phyloP scores from a whole-genome alignment of 164 flowering plant genomes.

The Piper betle region DNA sequence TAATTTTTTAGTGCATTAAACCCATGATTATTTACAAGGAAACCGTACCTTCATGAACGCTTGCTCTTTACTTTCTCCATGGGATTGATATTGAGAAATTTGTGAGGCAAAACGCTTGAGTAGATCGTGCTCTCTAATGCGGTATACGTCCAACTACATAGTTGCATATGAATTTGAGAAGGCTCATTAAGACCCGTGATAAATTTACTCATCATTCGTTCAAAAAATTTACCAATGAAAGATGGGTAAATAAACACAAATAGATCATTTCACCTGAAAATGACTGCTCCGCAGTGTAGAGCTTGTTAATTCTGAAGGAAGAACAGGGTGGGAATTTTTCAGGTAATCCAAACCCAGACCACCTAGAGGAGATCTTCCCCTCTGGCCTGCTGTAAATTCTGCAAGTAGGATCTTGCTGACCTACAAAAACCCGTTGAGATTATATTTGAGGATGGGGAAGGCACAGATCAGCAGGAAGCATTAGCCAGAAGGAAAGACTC shows the following conservation, averaged over 20 bases:
- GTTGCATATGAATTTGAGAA: background rate
- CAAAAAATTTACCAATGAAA: background rate
- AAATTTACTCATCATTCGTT: background rate
- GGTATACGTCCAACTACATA: slow-evolving; percentile 41
- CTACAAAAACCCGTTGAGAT: slow-evolving; percentile 23
- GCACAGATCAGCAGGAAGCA: background rate
- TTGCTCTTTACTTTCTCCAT: slow-evolving; percentile 57
- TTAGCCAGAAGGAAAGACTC: background rate
- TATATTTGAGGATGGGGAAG: too few relatives aligned
- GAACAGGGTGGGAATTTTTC: slow-evolving; percentile 57
- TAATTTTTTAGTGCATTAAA: too few relatives aligned
- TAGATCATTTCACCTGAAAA: slow-evolving; percentile 49
- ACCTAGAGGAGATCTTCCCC: slow-evolving; percentile 47
- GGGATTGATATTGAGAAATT: slow-evolving; percentile 34
- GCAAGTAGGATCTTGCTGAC: slow-evolving; percentile 85
- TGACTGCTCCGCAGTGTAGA: slow-evolving; percentile 50
- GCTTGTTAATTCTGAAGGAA: slow-evolving; percentile 56
- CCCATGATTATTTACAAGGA: background rate
- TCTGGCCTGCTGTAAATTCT: slow-evolving; percentile 51
- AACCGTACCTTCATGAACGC: slow-evolving; percentile 50
- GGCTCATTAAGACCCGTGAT: background rate
- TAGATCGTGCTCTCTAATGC: slow-evolving; percentile 67
- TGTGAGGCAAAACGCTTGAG: slow-evolving; percentile 47
- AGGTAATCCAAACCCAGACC: slow-evolving; percentile 85
- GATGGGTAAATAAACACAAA: background rate